Conservation (phyloP, 306 rosid species). For the Cyamopsis tetragonoloba region DNA sequence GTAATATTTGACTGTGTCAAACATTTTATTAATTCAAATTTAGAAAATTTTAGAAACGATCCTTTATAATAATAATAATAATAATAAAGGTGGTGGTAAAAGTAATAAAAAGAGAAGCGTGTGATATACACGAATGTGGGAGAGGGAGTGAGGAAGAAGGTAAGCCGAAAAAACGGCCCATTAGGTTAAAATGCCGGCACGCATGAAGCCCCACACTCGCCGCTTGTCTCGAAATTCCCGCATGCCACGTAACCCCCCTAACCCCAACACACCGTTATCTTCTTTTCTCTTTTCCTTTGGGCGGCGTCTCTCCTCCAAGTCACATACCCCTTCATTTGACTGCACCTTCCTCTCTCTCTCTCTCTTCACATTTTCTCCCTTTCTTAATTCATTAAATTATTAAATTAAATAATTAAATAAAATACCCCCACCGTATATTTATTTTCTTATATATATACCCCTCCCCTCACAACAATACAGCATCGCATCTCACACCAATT, state of each 20-base stretch:
- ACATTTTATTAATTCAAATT: no score
- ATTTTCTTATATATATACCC: constrained; percentile 19
- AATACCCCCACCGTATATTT: background rate
- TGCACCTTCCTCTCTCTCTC: background rate
- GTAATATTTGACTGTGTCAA: no score
- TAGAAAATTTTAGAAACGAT: no score
- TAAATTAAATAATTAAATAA: background rate
- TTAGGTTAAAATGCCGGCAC: constrained; percentile 49
- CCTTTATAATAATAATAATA: no score
- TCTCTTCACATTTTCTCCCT: background rate
- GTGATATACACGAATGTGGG: background rate
- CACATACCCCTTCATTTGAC: constrained; percentile 32
- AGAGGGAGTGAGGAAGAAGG: background rate
- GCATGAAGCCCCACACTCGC: constrained; percentile 26
- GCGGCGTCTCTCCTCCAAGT: constrained; percentile 40
- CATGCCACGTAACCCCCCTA: constrained; percentile 40
- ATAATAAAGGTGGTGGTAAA: background rate
- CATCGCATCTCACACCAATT: background rate
- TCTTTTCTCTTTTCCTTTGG: constrained; percentile 17
- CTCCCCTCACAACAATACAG: background rate
- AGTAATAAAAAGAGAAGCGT: background rate
- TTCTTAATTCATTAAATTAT: background rate
- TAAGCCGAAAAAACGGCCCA: constrained; percentile 35
- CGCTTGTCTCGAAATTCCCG: constrained; percentile 53
- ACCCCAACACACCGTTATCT: constrained; percentile 15